Evolutionary conservation across 495 filamentous ascomycete genomes (phyloP).

Genomic region (Venustampulla echinocandica): DNA sequence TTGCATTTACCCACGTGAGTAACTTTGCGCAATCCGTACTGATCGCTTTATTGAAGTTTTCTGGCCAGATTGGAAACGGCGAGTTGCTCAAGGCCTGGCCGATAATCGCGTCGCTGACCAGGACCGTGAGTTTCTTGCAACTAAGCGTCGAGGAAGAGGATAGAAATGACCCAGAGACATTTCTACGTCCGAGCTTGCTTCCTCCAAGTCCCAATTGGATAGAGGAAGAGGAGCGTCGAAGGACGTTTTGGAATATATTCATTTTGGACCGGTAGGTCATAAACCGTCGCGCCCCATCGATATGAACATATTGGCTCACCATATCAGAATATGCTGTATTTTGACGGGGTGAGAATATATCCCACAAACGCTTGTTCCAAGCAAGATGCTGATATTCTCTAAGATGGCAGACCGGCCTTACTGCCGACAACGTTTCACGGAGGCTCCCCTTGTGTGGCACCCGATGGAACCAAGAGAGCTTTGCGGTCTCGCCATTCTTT

Average conservation of each 20-base stretch:
- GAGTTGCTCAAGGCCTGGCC: constrained; percentile 25
- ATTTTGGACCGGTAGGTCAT: constrained; percentile 78
- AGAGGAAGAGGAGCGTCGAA: constrained; percentile 78
- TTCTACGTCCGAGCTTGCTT: constrained; percentile 36
- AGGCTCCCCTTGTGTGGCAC: constrained; percentile 32
- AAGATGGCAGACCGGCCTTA: constrained; percentile 58
- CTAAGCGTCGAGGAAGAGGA: constrained; percentile 28
- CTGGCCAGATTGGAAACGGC: constrained; percentile 26
- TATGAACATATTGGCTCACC: too few species aligned
- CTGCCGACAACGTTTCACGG: constrained; percentile 31
- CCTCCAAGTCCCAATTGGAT: constrained; percentile 80
- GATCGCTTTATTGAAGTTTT: too few species aligned
- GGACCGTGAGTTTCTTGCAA: constrained; percentile 32
- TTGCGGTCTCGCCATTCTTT: too few species aligned
- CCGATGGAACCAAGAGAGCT: constrained; percentile 29
- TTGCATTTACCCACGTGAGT: constrained; percentile 26
- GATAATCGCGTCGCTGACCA: constrained; percentile 30
- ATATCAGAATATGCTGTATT: too few species aligned
- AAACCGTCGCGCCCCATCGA: too few species aligned
- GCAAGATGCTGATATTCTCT: too few species aligned
- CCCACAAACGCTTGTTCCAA: too few species aligned
- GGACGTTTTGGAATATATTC: constrained; percentile 91
- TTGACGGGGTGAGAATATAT: too few species aligned
- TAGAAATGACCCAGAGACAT: constrained; percentile 6
- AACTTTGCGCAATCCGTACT: too few species aligned